Percentiles rank a stretch among this genome's conserved stretches.
Evolutionary conservation across 306 rosid species (phyloP).

Genomic region (Gastrolobium bilobum): DNA sequence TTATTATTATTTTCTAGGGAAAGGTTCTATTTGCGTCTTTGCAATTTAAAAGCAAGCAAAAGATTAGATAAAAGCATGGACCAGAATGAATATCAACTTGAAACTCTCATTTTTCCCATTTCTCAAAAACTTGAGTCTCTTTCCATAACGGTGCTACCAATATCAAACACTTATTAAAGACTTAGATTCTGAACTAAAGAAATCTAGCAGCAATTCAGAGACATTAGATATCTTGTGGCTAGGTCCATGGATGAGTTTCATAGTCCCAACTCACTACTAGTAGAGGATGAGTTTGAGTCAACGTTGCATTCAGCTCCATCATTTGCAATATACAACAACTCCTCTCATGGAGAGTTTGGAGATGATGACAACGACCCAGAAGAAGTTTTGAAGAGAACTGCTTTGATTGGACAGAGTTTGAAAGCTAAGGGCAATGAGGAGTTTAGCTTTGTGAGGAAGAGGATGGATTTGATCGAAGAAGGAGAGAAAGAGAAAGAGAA

Average conservation of each 20-base stretch:
- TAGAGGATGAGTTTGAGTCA: constrained; percentile 33
- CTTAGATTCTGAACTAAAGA: neutral
- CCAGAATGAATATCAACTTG: neutral
- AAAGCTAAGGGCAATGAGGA: constrained; percentile 49
- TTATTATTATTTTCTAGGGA: neutral
- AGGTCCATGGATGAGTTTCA: constrained; percentile 48
- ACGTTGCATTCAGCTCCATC: constrained; percentile 72
- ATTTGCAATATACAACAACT: constrained; percentile 59
- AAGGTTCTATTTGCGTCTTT: neutral
- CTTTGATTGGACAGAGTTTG: constrained; percentile 46
- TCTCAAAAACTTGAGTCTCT: constrained; percentile 3
- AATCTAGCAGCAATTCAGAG: constrained; percentile 28
- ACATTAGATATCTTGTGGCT: constrained; percentile 13
- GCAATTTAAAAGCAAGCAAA: neutral
- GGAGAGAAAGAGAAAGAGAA: constrained; percentile 45
- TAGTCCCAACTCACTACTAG: constrained; percentile 25
- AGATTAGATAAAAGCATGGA: constrained; percentile 31
- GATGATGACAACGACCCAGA: constrained; percentile 47
- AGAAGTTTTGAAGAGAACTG: constrained; percentile 55
- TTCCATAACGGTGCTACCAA: neutral
- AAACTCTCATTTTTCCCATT: neutral
- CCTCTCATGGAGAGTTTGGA: constrained; percentile 45
- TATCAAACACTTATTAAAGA: neutral
- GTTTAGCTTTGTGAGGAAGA: constrained; percentile 59
- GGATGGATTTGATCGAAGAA: constrained; percentile 73